Conservation (phyloP, 108 stramenopile genomes). For the Cyclotella sp. region DNA sequence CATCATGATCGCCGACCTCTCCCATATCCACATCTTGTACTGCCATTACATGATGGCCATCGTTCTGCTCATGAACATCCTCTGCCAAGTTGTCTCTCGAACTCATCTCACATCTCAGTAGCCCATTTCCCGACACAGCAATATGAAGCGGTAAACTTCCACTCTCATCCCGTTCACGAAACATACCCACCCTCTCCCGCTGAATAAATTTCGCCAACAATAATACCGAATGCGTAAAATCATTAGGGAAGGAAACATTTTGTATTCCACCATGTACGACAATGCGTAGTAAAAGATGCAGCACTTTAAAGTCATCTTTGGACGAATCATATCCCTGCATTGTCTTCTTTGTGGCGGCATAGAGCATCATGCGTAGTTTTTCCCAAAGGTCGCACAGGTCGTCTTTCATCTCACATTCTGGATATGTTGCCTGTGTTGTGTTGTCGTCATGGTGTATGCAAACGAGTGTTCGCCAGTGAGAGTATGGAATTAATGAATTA, state of each 20-base stretch:
- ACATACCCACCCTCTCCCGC: slow-evolving; percentile 26
- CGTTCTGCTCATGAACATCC: slow-evolving; percentile 3
- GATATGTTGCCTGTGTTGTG: slow-evolving; percentile 26
- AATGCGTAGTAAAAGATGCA: slow-evolving; percentile 41
- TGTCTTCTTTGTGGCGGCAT: slow-evolving; percentile 29
- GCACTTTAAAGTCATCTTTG: slow-evolving; percentile 33
- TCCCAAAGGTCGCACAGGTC: slow-evolving; percentile 39
- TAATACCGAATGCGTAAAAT: slow-evolving; percentile 39
- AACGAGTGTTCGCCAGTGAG: not conserved
- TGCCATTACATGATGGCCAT: slow-evolving; percentile 1
- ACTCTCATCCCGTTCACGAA: slow-evolving; percentile 47
- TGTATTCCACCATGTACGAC: slow-evolving; percentile 25
- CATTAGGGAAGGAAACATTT: slow-evolving; percentile 42
- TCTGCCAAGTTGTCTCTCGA: slow-evolving; percentile 10
- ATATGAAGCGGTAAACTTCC: slow-evolving; percentile 51
- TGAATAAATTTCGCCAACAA: slow-evolving; percentile 46
- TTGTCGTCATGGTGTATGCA: not conserved
- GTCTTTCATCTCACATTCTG: slow-evolving; percentile 44
- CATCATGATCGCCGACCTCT: slow-evolving; percentile 8
- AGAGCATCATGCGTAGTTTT: slow-evolving; percentile 52
- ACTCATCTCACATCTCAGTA: slow-evolving; percentile 4
- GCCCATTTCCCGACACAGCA: slow-evolving; percentile 36
- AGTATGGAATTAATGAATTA: not conserved
- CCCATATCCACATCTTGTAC: slow-evolving; percentile 14
- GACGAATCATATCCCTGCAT: slow-evolving; percentile 40